Conservation (phyloP, 306 rosid genomes). For the Quercus engelmannii region DNA sequence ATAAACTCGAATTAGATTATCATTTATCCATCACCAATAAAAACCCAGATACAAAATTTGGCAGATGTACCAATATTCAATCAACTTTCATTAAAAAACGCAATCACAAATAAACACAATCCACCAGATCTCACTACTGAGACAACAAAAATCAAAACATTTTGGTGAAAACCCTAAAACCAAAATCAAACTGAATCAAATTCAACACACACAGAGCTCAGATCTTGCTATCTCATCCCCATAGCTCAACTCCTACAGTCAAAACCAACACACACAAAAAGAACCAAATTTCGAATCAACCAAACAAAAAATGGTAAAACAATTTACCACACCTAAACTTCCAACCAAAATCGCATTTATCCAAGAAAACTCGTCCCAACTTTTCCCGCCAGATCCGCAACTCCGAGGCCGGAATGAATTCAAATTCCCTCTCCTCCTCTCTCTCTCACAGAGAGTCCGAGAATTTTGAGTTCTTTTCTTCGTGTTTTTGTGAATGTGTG, state of each 20-base stretch:
- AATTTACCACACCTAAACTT: slow-evolving; percentile 34
- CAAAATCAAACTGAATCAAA: not conserved
- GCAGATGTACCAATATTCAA: not conserved
- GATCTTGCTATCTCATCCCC: slow-evolving; percentile 40
- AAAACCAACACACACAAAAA: not conserved
- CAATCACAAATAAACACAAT: not conserved
- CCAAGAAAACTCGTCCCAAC: slow-evolving; percentile 1
- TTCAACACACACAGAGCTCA: slow-evolving; percentile 15
- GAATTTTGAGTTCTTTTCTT: not conserved
- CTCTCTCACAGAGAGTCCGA: not conserved
- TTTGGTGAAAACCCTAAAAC: not conserved
- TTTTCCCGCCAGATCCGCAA: slow-evolving; percentile 43
- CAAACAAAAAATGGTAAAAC: not conserved
- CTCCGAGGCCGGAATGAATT: slow-evolving; percentile 19
- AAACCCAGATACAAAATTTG: not conserved
- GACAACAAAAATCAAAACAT: slow-evolving; percentile 16
- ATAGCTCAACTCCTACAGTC: slow-evolving; percentile 18
- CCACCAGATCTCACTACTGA: slow-evolving; percentile 42
- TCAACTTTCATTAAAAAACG: slow-evolving; percentile 2
- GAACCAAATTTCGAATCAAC: slow-evolving; percentile 9
- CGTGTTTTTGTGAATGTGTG: not conserved
- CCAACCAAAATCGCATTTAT: slow-evolving; percentile 39
- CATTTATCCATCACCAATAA: not conserved
- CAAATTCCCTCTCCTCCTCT: not conserved
- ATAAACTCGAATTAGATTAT: not conserved